Percentiles rank a stretch among this genome's conserved stretches.
phyloP scores from a whole-genome alignment of 2,329 filamentous ascomycete species.

The Juglanconis oblonga region DNA sequence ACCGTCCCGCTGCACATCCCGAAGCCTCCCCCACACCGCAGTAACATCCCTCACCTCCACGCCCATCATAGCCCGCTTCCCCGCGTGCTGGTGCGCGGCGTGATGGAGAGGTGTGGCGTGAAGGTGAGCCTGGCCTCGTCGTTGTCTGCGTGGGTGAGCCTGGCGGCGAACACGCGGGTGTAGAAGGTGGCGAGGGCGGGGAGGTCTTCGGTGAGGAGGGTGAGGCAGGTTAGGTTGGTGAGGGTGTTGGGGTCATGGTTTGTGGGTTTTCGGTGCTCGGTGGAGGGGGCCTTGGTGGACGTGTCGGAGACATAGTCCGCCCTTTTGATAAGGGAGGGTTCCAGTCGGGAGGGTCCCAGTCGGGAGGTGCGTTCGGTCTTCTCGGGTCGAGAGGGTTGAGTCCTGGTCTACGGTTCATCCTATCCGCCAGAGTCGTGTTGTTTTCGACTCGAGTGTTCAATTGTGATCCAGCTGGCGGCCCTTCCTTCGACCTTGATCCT shows the following conservation, averaged over 20 bases:
- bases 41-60: slow-evolving; percentile 3
- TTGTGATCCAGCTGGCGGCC: no score
- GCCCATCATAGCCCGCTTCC: slow-evolving; percentile 2
- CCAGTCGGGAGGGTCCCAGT: no score
- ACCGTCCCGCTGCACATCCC: background rate
- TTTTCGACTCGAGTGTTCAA: no score
- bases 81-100: background rate
- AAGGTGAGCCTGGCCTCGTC: background rate
- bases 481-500: no score
- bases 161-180: background rate
- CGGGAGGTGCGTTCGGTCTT: no score
- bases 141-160: background rate
- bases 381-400: no score
- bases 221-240: background rate
- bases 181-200: background rate
- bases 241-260: background rate
- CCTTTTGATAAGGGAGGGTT: no score
- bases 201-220: slow-evolving; percentile 10
- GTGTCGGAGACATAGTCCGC: background rate
- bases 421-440: no score
- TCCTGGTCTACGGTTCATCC: no score
- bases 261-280: background rate
- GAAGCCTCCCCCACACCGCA: background rate
- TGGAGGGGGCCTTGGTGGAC: background rate
- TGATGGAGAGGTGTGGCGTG: background rate